These are phyloP conservation scores for Apiospora pterosperma DNA, from an alignment of 2,329 filamentous ascomycete genomes.

Conservation along the genomic window DNA sequence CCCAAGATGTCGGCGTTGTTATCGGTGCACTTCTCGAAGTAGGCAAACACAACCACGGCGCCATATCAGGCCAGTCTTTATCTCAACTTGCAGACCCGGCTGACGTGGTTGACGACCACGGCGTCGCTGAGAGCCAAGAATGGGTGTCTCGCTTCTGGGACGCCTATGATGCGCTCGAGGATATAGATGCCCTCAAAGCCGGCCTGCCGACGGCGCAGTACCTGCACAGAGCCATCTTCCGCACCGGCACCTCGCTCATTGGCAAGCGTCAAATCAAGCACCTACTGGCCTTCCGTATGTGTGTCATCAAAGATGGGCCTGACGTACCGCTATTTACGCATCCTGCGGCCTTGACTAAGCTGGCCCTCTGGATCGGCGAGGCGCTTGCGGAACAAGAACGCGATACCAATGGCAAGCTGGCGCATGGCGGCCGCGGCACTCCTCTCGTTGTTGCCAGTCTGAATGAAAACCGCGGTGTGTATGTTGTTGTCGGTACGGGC, in stretches of 20 bases:
- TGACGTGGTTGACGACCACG: constrained; percentile 39
- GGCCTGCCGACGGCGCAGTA: constrained; percentile 83
- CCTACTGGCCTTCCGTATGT: constrained; percentile 88
- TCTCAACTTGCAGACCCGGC: constrained; percentile 14
- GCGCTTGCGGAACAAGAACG: constrained; percentile 87
- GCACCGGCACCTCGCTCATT: constrained; percentile 85
- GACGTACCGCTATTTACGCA: constrained; percentile 91
- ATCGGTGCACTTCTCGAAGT: constrained; percentile 91
- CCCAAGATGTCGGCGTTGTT: constrained; percentile 90
- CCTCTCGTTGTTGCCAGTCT: constrained; percentile 88
- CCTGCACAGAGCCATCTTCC: constrained; percentile 87
- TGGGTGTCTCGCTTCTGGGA: constrained; percentile 68
- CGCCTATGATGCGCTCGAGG: constrained; percentile 68
- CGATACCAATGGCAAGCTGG: constrained; percentile 66
- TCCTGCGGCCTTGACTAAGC: constrained; percentile 86
- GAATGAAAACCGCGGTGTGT: constrained; percentile 82
- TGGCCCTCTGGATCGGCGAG: constrained; percentile 92
- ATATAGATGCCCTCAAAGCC: constrained; percentile 71
- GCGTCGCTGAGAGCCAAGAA: constrained; percentile 53
- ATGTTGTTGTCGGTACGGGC: constrained; percentile 89
- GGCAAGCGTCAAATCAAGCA: constrained; percentile 94
- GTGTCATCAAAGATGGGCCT: constrained; percentile 90
- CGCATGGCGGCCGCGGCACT: constrained; percentile 67
- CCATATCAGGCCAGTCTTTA: constrained; percentile 26
- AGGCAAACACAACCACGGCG: constrained; percentile 50